Conservation (phyloP, 1,284 basidiomycete genomes). For the Ustilago tritici region DNA sequence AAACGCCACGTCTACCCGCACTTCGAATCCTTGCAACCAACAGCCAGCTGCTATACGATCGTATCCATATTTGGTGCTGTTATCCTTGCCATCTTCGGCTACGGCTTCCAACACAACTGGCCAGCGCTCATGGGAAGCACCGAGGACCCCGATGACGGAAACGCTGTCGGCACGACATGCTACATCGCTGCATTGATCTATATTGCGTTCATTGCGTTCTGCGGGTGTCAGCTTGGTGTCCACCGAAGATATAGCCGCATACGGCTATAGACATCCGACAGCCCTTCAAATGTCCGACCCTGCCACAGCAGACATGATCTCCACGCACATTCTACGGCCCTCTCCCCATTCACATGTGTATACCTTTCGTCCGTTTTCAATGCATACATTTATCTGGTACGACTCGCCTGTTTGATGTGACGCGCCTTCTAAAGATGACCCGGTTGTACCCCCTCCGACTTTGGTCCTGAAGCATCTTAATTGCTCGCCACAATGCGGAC, state of each 20-base stretch:
- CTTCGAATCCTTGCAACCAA: not conserved
- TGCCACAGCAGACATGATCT: not conserved
- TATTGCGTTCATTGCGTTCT: slow-evolving; percentile 72
- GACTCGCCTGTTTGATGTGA: not conserved
- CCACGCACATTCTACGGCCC: not conserved
- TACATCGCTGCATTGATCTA: slow-evolving; percentile 73
- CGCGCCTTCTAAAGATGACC: not conserved
- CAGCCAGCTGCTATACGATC: slow-evolving; percentile 74
- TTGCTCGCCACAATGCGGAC: too few relatives aligned
- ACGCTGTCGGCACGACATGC: slow-evolving; percentile 71
- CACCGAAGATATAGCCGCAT: slow-evolving; percentile 65
- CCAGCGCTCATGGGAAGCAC: slow-evolving; percentile 73
- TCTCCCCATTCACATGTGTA: not conserved
- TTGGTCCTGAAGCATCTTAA: too few relatives aligned
- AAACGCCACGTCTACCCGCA: not conserved
- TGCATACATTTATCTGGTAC: not conserved
- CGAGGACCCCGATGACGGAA: slow-evolving; percentile 72
- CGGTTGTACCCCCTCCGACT: too few relatives aligned
- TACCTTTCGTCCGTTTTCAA: not conserved
- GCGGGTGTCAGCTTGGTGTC: slow-evolving; percentile 71
- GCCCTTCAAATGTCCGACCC: not conserved
- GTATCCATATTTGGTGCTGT: slow-evolving; percentile 73
- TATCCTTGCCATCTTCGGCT: slow-evolving; percentile 71
- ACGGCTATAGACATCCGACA: slow-evolving; percentile 30
- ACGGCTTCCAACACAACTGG: slow-evolving; percentile 66